Conservation (phyloP, 805 yeast species). For the Clavispora vitiphila region DNA sequence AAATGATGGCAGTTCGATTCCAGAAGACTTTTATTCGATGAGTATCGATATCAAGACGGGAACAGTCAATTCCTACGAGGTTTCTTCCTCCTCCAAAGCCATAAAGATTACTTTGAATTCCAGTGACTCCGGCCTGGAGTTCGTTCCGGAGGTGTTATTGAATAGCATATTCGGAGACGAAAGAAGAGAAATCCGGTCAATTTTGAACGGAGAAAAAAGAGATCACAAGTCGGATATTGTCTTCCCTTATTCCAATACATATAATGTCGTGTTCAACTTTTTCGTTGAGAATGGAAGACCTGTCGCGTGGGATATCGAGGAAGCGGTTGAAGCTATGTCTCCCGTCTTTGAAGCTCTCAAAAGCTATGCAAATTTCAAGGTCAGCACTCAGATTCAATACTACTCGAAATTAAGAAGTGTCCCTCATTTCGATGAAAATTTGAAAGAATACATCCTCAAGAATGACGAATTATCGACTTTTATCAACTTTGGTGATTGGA, state of each 20-base stretch:
- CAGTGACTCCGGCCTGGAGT: slow-evolving; percentile 12
- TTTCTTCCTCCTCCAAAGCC: slow-evolving; percentile 36
- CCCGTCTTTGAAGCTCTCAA: slow-evolving; percentile 52
- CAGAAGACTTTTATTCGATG: background rate
- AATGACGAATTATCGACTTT: slow-evolving; percentile 63
- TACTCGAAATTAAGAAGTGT: slow-evolving; percentile 43
- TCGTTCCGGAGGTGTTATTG: slow-evolving; percentile 31
- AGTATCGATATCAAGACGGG: slow-evolving; percentile 11
- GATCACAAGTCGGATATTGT: slow-evolving; percentile 22
- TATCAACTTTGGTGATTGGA: slow-evolving; percentile 85
- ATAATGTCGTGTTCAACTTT: slow-evolving; percentile 73
- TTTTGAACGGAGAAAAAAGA: slow-evolving; percentile 5
- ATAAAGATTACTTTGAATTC: slow-evolving; percentile 9
- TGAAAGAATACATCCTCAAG: slow-evolving; percentile 32
- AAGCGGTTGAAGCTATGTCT: slow-evolving; percentile 45
- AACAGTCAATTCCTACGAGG: slow-evolving; percentile 10
- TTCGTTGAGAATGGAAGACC: slow-evolving; percentile 65
- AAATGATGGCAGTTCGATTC: background rate
- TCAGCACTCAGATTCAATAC: slow-evolving; percentile 76
- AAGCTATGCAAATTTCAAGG: slow-evolving; percentile 61
- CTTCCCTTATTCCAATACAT: slow-evolving; percentile 57
- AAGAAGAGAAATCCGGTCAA: slow-evolving; percentile 22
- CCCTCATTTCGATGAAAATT: slow-evolving; percentile 18
- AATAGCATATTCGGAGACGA: slow-evolving; percentile 39
- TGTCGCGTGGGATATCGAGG: slow-evolving; percentile 68